These are phyloP conservation scores for Penstemon newberryi DNA, from an alignment of 257 asterid genomes.

Conservation along the genomic window DNA sequence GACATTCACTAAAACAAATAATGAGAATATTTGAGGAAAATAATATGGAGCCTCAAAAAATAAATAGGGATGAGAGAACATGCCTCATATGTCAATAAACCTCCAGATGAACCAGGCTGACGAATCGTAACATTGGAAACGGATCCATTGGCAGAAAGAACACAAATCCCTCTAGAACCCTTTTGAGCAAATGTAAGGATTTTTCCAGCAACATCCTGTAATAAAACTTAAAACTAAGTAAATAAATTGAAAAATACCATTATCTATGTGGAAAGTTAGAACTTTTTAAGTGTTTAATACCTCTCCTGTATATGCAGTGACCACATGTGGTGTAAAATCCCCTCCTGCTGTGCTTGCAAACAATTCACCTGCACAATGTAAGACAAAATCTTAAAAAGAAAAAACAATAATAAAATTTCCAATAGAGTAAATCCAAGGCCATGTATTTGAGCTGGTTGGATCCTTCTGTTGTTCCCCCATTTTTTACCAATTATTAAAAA, in stretches of 20 bases:
- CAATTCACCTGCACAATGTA: constrained; percentile 61
- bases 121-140: constrained; percentile 88
- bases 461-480: no score
- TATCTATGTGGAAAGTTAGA: neutral
- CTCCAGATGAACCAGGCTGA: constrained; percentile 95
- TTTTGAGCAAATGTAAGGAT: constrained; percentile 74
- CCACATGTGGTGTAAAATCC: constrained; percentile 84
- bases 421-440: no score
- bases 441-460: no score
- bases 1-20: neutral
- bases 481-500: no score
- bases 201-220: constrained; percentile 92
- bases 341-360: constrained; percentile 83
- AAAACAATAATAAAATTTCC: neutral
- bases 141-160: constrained; percentile 88
- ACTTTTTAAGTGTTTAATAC: constrained; percentile 32
- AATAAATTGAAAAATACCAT: neutral
- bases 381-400: neutral
- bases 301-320: constrained; percentile 85
- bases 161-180: constrained; percentile 79
- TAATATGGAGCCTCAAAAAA: neutral
- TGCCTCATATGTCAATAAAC: constrained; percentile 86
- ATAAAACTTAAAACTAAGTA: neutral
- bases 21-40: neutral
- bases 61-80: constrained; percentile 15